Evolutionary conservation across 805 yeast genomes (phyloP).

Genomic region (Metschnikowia amazonensis): DNA sequence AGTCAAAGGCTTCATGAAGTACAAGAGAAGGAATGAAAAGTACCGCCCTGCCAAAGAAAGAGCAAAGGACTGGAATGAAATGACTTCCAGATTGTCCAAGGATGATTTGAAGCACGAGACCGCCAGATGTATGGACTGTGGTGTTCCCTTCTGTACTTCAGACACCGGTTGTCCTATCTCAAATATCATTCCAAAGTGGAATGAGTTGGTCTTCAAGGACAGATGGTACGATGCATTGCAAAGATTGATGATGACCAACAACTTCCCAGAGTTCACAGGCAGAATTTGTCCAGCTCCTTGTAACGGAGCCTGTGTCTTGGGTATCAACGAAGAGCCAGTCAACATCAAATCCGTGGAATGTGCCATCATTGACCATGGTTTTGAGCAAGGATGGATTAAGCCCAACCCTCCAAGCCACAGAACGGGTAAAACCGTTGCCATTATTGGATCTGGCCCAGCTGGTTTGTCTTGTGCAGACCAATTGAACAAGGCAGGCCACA

Average conservation of each 20-base stretch:
- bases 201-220: constrained; percentile 90
- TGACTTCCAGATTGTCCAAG: constrained; percentile 73
- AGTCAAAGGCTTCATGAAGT: constrained; percentile 88
- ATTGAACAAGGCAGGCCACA: constrained; percentile 92
- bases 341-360: constrained; percentile 95
- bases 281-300: constrained; percentile 99
- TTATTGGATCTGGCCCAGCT: constrained; percentile 96
- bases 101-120: constrained; percentile 88
- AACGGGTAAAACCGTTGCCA: constrained; percentile 81
- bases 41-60: constrained; percentile 77
- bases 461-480: constrained; percentile 98
- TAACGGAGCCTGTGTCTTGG: constrained; percentile 91
- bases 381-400: constrained; percentile 93
- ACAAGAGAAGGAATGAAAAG: constrained; percentile 81
- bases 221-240: constrained; percentile 93
- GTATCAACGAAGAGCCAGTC: constrained; percentile 91
- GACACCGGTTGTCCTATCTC: constrained; percentile 98
- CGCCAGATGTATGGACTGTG: constrained; percentile 99
- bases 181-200: constrained; percentile 96
- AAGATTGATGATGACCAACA: constrained; percentile 89
- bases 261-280: constrained; percentile 98
- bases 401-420: constrained; percentile 76
- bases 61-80: constrained; percentile 88
- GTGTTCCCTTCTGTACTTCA: constrained; percentile 97
- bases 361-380: constrained; percentile 94